These are phyloP conservation scores for Asclepias syriaca DNA, from an alignment of 257 asterid genomes.

Conservation along the genomic window DNA sequence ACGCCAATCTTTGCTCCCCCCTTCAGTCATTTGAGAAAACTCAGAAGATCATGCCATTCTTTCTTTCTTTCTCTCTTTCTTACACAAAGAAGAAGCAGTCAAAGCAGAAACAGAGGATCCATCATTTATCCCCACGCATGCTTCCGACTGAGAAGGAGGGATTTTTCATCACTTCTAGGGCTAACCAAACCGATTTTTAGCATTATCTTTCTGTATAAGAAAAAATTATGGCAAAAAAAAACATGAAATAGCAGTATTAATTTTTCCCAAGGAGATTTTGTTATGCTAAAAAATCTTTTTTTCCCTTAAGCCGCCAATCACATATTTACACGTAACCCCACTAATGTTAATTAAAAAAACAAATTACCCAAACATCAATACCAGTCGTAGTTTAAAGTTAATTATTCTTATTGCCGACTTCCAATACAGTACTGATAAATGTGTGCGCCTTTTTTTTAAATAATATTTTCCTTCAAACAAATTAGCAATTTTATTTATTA, in stretches of 20 bases:
- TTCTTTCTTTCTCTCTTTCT: too few relatives aligned
- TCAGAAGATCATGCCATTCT: neutral
- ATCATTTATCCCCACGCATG: constrained; percentile 27
- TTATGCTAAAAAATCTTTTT: constrained; percentile 2
- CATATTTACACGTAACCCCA: neutral
- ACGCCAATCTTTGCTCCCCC: constrained; percentile 36
- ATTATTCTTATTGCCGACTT: constrained; percentile 3
- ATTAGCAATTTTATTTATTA: too few relatives aligned
- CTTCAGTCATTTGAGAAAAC: neutral
- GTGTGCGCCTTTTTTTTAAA: too few relatives aligned
- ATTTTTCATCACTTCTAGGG: constrained; percentile 19
- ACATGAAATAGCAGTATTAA: neutral
- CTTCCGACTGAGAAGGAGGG: constrained; percentile 7
- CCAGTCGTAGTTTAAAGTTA: neutral
- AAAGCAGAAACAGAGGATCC: neutral
- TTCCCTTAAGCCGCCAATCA: constrained; percentile 12
- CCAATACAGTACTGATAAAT: neutral
- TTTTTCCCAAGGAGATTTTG: constrained; percentile 7
- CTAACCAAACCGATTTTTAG: neutral
- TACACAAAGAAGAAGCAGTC: neutral
- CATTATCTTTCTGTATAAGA: constrained; percentile 12
- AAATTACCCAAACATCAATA: neutral
- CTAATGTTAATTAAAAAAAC: neutral
- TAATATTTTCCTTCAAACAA: too few relatives aligned
- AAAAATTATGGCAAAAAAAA: too few relatives aligned